Percentiles rank a stretch among this genome's conserved stretches.
Evolutionary conservation across 1,139 yeast genomes (phyloP).

Genomic region (Pneumocystis oryctolagi): DNA sequence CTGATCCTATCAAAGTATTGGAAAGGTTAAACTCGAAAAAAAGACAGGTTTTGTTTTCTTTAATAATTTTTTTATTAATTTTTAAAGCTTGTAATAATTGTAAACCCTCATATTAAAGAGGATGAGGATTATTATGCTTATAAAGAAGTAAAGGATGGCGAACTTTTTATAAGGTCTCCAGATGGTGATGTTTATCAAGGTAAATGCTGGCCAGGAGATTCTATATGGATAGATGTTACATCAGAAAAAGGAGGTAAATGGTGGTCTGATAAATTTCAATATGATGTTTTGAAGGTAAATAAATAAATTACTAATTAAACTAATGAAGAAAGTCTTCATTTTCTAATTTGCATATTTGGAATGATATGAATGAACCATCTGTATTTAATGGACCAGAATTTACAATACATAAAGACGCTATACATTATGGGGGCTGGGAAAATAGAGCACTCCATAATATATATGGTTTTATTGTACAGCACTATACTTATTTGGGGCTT

Average conservation of each 20-base stretch:
- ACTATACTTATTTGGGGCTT: conserved; percentile 60
- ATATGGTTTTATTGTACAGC: conserved; percentile 66
- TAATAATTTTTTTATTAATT: not conserved
- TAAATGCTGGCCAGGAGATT: conserved; percentile 97
- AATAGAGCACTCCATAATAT: conserved; percentile 82
- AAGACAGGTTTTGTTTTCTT: conserved; percentile 32
- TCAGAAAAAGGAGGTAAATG: conserved; percentile 44
- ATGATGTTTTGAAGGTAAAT: conserved; percentile 21
- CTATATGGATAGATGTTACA: conserved; percentile 80
- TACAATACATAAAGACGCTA: conserved; percentile 61
- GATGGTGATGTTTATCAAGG: conserved; percentile 50
- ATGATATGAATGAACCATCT: conserved; percentile 97
- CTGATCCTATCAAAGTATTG: conserved; percentile 58
- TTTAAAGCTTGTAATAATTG: conserved; percentile 47
- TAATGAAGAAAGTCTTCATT: conserved; percentile 35
- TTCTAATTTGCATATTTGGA: conserved; percentile 71
- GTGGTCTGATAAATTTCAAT: conserved; percentile 37
- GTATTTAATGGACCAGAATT: conserved; percentile 93
- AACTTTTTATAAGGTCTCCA: conserved; percentile 31
- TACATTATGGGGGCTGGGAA: conserved; percentile 73
- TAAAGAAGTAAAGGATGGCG: conserved; percentile 31
- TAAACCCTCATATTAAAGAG: conserved; percentile 78
- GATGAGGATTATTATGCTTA: conserved; percentile 48
- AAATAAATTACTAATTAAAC: conserved; percentile 3
- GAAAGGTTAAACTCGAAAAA: conserved; percentile 51